Evolutionary conservation across 2,329 filamentous ascomycete genomes (phyloP).

Genomic region (Penicillium sp.): DNA sequence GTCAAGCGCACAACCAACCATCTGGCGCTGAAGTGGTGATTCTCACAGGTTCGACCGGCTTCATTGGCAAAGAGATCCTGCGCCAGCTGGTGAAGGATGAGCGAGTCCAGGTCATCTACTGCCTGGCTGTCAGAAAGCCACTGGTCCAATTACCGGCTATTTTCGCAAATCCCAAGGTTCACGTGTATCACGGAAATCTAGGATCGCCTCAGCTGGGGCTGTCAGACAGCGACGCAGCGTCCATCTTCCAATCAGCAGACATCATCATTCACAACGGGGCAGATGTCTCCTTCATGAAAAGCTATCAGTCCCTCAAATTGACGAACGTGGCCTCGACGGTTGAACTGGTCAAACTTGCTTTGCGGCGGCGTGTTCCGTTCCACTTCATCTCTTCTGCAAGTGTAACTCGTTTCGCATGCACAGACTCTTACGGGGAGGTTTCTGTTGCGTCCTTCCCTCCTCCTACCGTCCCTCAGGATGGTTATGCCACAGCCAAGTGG

Average conservation of each 20-base stretch:
- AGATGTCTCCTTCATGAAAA: conserved; percentile 34
- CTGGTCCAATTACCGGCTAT: conserved; percentile 3
- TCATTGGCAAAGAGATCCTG: conserved; percentile 24
- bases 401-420: conserved; percentile 17
- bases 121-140: conserved; percentile 20
- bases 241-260: conserved; percentile 24
- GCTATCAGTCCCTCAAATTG: conserved; percentile 30
- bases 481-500: conserved; percentile 46
- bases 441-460: conserved; percentile 25
- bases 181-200: conserved; percentile 18
- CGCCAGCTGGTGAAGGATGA: conserved; percentile 15
- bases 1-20: neutral
- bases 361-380: conserved; percentile 28
- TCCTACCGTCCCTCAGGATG: conserved; percentile 32
- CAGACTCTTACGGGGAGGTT: conserved; percentile 17
- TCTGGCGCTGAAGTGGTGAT: conserved; percentile 9
- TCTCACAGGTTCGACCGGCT: conserved; percentile 24
- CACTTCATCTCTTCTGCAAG: conserved; percentile 35
- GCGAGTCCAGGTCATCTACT: conserved; percentile 12
- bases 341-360: conserved; percentile 28
- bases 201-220: conserved; percentile 18
- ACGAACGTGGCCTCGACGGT: conserved; percentile 32
- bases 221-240: conserved; percentile 10
- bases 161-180: conserved; percentile 19
- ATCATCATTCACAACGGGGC: conserved; percentile 31